A percentile compares a stretch with the other conserved stretches of the same genome.
Evolutionary conservation across 2,329 filamentous ascomycete species (phyloP).

Genomic region (Trichoderma asperellum): DNA sequence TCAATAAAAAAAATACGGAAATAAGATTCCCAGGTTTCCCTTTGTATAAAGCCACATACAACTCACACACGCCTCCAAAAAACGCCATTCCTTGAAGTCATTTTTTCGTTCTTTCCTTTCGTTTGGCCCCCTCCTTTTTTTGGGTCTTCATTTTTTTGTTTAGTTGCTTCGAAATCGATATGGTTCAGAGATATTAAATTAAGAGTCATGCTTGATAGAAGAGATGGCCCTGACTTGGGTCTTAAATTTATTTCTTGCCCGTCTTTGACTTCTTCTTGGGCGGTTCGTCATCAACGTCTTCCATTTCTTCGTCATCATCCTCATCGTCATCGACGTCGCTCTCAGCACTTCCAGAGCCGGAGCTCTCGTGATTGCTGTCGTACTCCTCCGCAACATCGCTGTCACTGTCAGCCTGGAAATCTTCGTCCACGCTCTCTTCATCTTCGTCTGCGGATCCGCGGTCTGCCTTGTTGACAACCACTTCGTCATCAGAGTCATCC

Average conservation of each 20-base stretch:
- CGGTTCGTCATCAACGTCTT: conserved; percentile 44
- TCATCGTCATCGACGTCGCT: conserved; percentile 53
- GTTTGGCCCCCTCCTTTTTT: not conserved
- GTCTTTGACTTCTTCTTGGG: conserved; percentile 57
- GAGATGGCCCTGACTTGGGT: not conserved
- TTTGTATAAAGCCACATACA: not conserved
- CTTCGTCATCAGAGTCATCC: conserved; percentile 81
- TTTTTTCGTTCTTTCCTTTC: not conserved
- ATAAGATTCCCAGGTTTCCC: not conserved
- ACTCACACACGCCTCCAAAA: not conserved
- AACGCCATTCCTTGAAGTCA: conserved; percentile 6
- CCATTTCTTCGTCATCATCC: conserved; percentile 43
- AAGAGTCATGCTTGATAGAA: not conserved
- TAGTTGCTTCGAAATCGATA: not conserved
- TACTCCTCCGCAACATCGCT: conserved; percentile 96
- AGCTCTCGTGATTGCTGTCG: conserved; percentile 88
- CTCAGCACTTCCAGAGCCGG: conserved; percentile 67
- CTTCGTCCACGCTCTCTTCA: conserved; percentile 91
- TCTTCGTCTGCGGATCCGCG: conserved; percentile 95
- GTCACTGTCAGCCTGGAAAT: conserved; percentile 90
- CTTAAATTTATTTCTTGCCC: not conserved
- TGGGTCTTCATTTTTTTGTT: not conserved
- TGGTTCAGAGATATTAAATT: not conserved
- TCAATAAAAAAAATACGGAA: not conserved
- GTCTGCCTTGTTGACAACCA: conserved; percentile 70